These are phyloP conservation scores for Astrothelium subdiscretum DNA, from an alignment of 495 filamentous ascomycete genomes.

Conservation along the genomic window DNA sequence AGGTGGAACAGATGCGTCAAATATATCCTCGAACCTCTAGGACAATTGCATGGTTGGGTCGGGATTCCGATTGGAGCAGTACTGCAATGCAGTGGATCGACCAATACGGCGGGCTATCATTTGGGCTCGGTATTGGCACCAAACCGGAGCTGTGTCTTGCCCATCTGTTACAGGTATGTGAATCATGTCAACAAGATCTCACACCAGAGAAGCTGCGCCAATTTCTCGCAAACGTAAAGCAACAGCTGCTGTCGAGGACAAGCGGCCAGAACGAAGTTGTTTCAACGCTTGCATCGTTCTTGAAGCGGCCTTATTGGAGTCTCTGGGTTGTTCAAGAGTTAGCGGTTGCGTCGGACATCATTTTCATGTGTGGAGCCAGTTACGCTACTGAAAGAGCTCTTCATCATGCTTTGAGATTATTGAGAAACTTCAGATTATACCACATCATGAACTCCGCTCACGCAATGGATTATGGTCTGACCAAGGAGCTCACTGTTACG, in stretches of 20 bases:
- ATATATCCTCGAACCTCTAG: conserved; percentile 14
- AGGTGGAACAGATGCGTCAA: conserved; percentile 21
- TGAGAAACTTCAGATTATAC: not conserved
- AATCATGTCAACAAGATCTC: not conserved
- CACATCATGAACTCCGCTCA: not conserved
- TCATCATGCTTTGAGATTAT: not conserved
- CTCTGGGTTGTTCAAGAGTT: conserved; percentile 15
- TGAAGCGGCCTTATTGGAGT: conserved; percentile 5
- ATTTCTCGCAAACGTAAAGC: not conserved
- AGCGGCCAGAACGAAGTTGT: not conserved
- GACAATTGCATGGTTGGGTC: not conserved
- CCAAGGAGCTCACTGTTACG: not conserved
- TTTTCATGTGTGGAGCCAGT: not conserved
- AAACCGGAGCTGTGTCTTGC: not conserved
- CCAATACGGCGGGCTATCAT: not conserved
- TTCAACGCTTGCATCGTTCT: not conserved
- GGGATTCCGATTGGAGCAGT: not conserved
- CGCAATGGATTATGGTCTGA: not conserved
- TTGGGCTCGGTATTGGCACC: not conserved
- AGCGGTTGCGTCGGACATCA: not conserved
- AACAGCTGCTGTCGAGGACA: not conserved
- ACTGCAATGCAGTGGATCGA: not conserved
- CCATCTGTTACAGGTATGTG: not conserved
- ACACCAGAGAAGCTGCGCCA: not conserved
- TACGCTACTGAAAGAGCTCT: not conserved